Evolutionary conservation across 1,284 basidiomycete genomes (phyloP), one percentile per base, ranked within the genome.

Genomic region (Sanghuangporus sanghuang): DNA sequence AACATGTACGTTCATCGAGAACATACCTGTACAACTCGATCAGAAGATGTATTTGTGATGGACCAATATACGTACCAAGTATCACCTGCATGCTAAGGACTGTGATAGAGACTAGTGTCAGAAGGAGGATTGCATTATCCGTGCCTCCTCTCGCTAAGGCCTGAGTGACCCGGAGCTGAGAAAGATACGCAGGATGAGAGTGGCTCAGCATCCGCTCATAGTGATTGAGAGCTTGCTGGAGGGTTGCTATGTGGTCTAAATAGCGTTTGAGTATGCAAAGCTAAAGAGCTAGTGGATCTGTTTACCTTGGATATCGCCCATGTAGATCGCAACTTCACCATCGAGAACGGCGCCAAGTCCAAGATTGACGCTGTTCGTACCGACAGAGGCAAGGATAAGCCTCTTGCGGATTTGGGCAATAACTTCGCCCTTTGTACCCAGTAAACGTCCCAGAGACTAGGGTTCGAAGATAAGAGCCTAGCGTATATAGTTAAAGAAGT

Each of bases 281-380:
- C 12, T 52, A 36, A 23, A 12, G 12, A 4, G 27, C 36, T 16
- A n/a, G 16, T 12, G 52, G n/a, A 40, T 32, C 9, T 39, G 52
- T 27, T 62, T 67, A 93, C 93, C 95, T 80, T 96, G 92, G 3
- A 98, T 85, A 74, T 98, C 96, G 53, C 93, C 93, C 77, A 97
- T 85, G 73, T 98, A 95, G 16, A 95, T 92, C 5, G 84, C 88
- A 42, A 94, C 82, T 67, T 92, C 80, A 42, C 86, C 81, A n/a
- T 44, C 63, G 11, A 52, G 23, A 7, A 38, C 18, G 6, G 49
- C 27, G 21, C 53, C 40, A 21, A 38, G 40, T 6, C 59, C 48
- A 23, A 58, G 56, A 44, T 55, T 36, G 16, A 54, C 18, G 38
- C 38, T 57, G n/a, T 53, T 57, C 14, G 46, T 46, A 39, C 57